Evolutionary conservation across 352 stramenopile species (phyloP), one percentile per base, ranked within the genome.

Genomic region (Elongisporangium prolatum): DNA sequence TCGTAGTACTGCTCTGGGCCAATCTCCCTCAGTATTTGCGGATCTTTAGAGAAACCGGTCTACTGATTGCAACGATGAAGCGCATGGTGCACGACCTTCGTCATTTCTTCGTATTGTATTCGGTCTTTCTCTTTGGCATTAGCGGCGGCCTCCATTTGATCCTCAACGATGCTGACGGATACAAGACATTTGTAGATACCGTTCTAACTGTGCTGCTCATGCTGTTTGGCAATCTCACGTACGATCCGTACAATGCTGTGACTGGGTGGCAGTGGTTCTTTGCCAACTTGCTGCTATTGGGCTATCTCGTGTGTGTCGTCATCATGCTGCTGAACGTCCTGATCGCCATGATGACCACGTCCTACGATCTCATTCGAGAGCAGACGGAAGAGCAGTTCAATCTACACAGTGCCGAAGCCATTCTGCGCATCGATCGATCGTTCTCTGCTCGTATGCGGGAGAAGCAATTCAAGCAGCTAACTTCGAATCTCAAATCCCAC

Each of bases 51-150:
- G 67, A 74, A 13, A 86, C 67, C 17, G 82, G 82, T 0, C 60
- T 89, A 22, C 71, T 91, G 7, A 84, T 90, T 53, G 77, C 82
- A 2, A 91, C 89, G 77, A 89, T 91, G 79, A 73, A 67, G 11
- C 72, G 82, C 28, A 38, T 38, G 28, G 13, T 38, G 6, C 28
- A 38, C 9, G 28, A 38, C 28, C 9, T 38, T 38, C 28, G 28
- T 7, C 28, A 38, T 5, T 38, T 38, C 13, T 5, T 9, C 13
- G 28, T 38, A 9, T 9, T 38, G 6, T 38, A 38, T 38, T 38
- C 28, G 2, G 28, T 9, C 4, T 38, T 38, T 38, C 8, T 38
- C 6, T 13, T 38, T 13, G 28, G 28, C 2, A 9, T 38, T 9
- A 38, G 28, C 8, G 28, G 28, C 13, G 4, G 4, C 1, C 4